These are phyloP conservation scores for Ogataea haglerorum DNA, from an alignment of 805 yeast species.

Conservation along the genomic window DNA sequence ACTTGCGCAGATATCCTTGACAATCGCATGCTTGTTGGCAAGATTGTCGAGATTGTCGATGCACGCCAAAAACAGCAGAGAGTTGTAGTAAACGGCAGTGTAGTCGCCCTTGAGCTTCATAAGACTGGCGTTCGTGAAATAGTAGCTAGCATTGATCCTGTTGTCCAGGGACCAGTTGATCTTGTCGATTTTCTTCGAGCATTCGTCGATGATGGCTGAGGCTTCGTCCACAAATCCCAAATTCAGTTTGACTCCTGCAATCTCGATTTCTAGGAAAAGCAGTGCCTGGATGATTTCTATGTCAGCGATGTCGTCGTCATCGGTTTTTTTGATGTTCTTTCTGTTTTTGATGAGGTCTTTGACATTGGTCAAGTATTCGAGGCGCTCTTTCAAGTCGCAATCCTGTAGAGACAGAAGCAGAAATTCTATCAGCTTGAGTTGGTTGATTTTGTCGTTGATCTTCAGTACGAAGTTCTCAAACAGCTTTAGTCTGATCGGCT, in stretches of 20 bases:
- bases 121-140: slow-evolving; percentile 73
- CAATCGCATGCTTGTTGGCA: slow-evolving; percentile 37
- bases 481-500: slow-evolving; percentile 57
- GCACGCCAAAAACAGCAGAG: slow-evolving; percentile 79
- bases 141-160: slow-evolving; percentile 77
- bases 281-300: slow-evolving; percentile 45
- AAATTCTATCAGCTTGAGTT: slow-evolving; percentile 74
- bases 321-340: slow-evolving; percentile 29
- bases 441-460: slow-evolving; percentile 71
- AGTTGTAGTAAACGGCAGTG: slow-evolving; percentile 75
- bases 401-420: slow-evolving; percentile 51
- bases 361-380: slow-evolving; percentile 45
- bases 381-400: slow-evolving; percentile 43
- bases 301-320: slow-evolving; percentile 32
- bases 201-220: slow-evolving; percentile 61
- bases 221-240: slow-evolving; percentile 54
- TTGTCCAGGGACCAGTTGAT: slow-evolving; percentile 50
- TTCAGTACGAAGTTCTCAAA: slow-evolving; percentile 67
- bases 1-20: slow-evolving; percentile 76
- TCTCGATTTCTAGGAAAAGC: slow-evolving; percentile 61
- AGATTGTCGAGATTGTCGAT: slow-evolving; percentile 46
- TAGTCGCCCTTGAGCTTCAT: slow-evolving; percentile 74
- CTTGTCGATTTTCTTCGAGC: slow-evolving; percentile 54
- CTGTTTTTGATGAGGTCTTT: slow-evolving; percentile 43
- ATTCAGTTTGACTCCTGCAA: slow-evolving; percentile 65